Percentiles rank a stretch among this genome's conserved stretches.
These are phyloP conservation scores for Collybiopsis confluens DNA, from an alignment of 768 basidiomycete genomes.

Conservation along the genomic window DNA sequence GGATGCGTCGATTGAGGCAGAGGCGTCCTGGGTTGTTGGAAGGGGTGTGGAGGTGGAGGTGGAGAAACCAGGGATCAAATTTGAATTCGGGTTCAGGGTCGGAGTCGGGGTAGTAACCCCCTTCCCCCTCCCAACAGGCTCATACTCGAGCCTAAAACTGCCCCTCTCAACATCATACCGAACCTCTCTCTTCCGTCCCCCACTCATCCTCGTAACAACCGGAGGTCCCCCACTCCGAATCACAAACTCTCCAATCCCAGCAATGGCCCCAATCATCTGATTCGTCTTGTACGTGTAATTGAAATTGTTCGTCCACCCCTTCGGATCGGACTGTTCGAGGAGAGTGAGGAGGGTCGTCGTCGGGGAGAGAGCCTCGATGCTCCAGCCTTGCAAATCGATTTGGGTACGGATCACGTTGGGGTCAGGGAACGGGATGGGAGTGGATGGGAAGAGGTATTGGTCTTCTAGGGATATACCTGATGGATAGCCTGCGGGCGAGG, in stretches of 20 bases:
- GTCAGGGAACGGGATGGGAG: conserved; percentile 50
- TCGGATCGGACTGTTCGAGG: conserved; percentile 94
- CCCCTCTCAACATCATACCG: conserved; percentile 87
- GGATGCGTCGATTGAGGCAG: too few species aligned
- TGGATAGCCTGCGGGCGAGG: too few species aligned
- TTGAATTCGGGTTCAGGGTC: too few species aligned
- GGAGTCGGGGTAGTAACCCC: conserved; percentile 20
- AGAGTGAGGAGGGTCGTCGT: conserved; percentile 91
- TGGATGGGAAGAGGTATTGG: conserved; percentile 72
- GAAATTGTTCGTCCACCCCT: conserved; percentile 94
- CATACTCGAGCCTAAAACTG: conserved; percentile 81
- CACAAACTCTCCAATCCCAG: conserved; percentile 92
- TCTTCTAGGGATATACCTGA: conserved; percentile 50
- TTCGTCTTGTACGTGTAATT: conserved; percentile 88
- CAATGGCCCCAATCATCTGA: conserved; percentile 86
- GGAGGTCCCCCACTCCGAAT: conserved; percentile 96
- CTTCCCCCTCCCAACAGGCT: conserved; percentile 52
- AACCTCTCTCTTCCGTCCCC: conserved; percentile 68
- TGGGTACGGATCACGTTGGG: conserved; percentile 87
- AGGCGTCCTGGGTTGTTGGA: conserved; percentile 15
- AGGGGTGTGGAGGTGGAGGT: too few species aligned
- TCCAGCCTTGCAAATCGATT: conserved; percentile 98
- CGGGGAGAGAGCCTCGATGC: conserved; percentile 92
- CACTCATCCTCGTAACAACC: conserved; percentile 76
- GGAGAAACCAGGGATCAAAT: too few species aligned